These are phyloP conservation scores for Begonia masoniana DNA, from an alignment of 306 rosid species.

Conservation along the genomic window DNA sequence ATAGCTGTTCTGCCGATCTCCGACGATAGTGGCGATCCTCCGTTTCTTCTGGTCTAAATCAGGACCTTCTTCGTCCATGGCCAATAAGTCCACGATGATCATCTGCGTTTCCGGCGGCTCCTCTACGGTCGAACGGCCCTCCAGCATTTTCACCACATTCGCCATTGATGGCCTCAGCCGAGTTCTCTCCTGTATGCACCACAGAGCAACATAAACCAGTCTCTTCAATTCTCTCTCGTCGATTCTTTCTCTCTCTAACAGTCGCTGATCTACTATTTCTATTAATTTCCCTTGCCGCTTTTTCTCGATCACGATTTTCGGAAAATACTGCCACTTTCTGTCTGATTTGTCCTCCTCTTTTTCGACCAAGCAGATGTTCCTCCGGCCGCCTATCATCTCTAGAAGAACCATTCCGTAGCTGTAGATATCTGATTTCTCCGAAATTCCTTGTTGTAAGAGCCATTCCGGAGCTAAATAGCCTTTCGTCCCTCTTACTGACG, in stretches of 20 bases:
- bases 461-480: slow-evolving; percentile 95
- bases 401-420: slow-evolving; percentile 91
- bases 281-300: slow-evolving; percentile 48
- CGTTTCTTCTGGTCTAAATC: not conserved
- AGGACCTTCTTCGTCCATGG: slow-evolving; percentile 27
- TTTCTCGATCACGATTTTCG: slow-evolving; percentile 55
- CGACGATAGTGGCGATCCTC: slow-evolving; percentile 18
- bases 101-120: slow-evolving; percentile 71
- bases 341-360: slow-evolving; percentile 18
- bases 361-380: slow-evolving; percentile 35
- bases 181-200: slow-evolving; percentile 90
- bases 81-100: slow-evolving; percentile 49
- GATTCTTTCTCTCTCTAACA: slow-evolving; percentile 22
- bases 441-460: slow-evolving; percentile 66
- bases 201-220: slow-evolving; percentile 53
- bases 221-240: slow-evolving; percentile 53
- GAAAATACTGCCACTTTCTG: slow-evolving; percentile 53
- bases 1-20: not conserved
- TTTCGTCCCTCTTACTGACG: slow-evolving; percentile 68
- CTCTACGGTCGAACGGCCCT: slow-evolving; percentile 42
- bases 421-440: slow-evolving; percentile 68
- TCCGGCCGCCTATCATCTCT: slow-evolving; percentile 75
- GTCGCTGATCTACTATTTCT: slow-evolving; percentile 60
- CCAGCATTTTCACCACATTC: slow-evolving; percentile 71
- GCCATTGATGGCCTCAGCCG: slow-evolving; percentile 59